Base-by-base conservation (phyloP, 805 yeast genomes). In the Saccharomycopsis oosterbeekiorum region DNA sequence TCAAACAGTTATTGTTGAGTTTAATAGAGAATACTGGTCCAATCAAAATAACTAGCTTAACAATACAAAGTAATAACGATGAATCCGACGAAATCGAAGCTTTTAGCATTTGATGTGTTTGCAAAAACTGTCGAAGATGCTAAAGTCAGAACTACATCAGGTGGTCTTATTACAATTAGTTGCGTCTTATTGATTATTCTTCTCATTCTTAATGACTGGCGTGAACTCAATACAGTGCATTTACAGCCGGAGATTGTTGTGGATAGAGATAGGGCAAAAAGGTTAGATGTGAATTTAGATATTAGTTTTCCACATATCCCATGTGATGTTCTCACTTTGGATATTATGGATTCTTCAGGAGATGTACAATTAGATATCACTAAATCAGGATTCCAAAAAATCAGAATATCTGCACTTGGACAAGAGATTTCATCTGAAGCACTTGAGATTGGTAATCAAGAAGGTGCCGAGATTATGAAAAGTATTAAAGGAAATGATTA, bases 121-220 rank as follows among this genome's bases (percentile, higher is more conserved):
- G 82, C 96, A 36, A 93, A 92, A 74, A 89, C 97, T 4, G 92
- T 89, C 41, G 98, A 93, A 69, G 99, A 94, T 71, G 96, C 96
- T 9, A 81, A 89, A 58, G 83, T 94, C 64, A 84, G 88, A 65
- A 94, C 99, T 3, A 80, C 93, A 4, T 80, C 93, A 9, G 99
- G 99, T 59, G 99, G 97, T 1, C 68, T 90, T 34, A 88, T 94
- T 68, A 90, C 98, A 2, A 68, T 94, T 51, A 74, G 82, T 2
- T 87, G 97, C 68, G 68, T 83, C 2, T 58, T 83, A 5, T 76
- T 88, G 2, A 84, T 89, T 17, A 60, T 86, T 24, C 67, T 86
- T 59, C 77, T 94, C 64, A 74, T 91, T 57, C 62, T 84, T 37
- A 84, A 84, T 66, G 98, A 94, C 72, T 89, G 93, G 82, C 66